These are phyloP conservation scores for Tetrahymena malaccensis DNA, from an alignment of 73 alveolate genomes.

Conservation along the genomic window DNA sequence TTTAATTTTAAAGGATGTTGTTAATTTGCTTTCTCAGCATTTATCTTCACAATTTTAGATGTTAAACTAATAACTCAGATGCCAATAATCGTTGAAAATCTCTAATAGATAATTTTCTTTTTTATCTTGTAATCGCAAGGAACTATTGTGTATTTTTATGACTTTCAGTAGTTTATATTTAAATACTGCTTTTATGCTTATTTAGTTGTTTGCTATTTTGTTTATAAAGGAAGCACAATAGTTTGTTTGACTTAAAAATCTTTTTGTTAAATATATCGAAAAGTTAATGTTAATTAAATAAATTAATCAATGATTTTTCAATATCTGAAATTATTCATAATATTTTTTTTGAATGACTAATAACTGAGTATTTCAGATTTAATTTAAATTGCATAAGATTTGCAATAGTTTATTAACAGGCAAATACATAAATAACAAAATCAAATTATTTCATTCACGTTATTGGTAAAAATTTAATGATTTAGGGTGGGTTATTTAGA, in stretches of 20 bases:
- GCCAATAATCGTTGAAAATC: too few relatives aligned
- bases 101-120: too few relatives aligned
- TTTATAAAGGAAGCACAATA: not conserved
- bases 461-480: not conserved
- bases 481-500: not conserved
- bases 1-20: not conserved
- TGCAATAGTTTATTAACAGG: not conserved
- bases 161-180: not conserved
- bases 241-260: not conserved
- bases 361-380: not conserved
- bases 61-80: too few relatives aligned
- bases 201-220: not conserved
- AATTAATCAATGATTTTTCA: too few relatives aligned
- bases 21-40: not conserved
- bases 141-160: not conserved
- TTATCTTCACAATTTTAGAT: not conserved
- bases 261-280: too few relatives aligned
- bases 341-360: not conserved
- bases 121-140: not conserved
- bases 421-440: not conserved
- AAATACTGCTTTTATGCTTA: too few relatives aligned
- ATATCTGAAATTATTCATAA: not conserved
- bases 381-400: not conserved
- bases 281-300: too few relatives aligned
- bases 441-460: too few relatives aligned